Percentiles rank a stretch among this genome's conserved stretches.
Conservation (phyloP, 2,329 filamentous ascomycete genomes). For the Neofusicoccum ribis region DNA sequence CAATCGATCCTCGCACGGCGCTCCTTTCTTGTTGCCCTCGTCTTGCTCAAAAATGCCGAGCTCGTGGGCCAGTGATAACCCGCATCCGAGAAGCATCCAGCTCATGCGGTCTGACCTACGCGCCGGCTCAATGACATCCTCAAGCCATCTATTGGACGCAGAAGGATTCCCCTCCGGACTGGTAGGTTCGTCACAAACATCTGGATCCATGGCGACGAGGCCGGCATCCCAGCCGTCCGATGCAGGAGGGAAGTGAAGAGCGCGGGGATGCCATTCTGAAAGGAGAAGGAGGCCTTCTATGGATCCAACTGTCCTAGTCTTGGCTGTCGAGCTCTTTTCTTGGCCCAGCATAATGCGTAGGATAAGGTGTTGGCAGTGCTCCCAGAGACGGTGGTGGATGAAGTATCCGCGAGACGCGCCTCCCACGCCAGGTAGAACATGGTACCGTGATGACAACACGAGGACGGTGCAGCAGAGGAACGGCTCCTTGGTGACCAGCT, state of each 20-base stretch:
- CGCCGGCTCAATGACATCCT: constrained; percentile 57
- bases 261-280: constrained; percentile 59
- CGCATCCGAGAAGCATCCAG: constrained; percentile 60
- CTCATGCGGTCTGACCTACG: constrained; percentile 60
- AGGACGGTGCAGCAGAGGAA: constrained; percentile 56
- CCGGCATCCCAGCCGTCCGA: constrained; percentile 59
- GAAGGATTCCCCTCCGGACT: constrained; percentile 34
- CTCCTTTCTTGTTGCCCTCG: constrained; percentile 23
- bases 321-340: constrained; percentile 53
- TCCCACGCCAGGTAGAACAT: constrained; percentile 39
- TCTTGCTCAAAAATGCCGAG: constrained; percentile 52
- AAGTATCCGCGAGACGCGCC: constrained; percentile 52
- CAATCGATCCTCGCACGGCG: not conserved
- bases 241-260: constrained; percentile 55
- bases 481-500: constrained; percentile 53
- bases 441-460: constrained; percentile 57
- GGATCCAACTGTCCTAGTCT: constrained; percentile 52
- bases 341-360: constrained; percentile 56
- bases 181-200: constrained; percentile 38
- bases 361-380: constrained; percentile 55
- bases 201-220: constrained; percentile 45
- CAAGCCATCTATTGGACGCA: constrained; percentile 48
- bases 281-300: constrained; percentile 56
- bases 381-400: constrained; percentile 56
- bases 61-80: constrained; percentile 54